Conservation (phyloP, 2,329 filamentous ascomycete species). For the Hypomyces rosellus region DNA sequence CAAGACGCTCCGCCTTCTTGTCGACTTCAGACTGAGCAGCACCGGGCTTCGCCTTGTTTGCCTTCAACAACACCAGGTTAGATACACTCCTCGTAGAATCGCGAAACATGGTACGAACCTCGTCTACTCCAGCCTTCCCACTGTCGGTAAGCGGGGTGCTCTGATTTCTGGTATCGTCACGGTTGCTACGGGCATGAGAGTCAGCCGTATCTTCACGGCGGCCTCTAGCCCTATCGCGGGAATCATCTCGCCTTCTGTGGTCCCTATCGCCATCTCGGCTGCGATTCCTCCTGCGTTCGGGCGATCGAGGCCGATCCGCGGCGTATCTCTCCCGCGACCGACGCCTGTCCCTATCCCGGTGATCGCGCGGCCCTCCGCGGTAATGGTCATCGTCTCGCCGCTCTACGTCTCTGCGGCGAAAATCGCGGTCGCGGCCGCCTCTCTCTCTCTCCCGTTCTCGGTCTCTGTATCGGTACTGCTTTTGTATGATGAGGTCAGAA, state of each 20-base stretch:
- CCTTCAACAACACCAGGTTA: constrained; percentile 33
- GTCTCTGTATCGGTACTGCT: constrained; percentile 55
- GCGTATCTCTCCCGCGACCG: constrained; percentile 56
- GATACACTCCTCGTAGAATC: constrained; percentile 1
- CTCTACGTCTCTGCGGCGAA: constrained; percentile 62
- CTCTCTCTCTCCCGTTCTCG: constrained; percentile 42
- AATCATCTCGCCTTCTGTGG: constrained; percentile 67
- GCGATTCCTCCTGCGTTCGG: constrained; percentile 52
- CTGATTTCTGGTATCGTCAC: constrained; percentile 53
- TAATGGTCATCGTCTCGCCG: constrained; percentile 60
- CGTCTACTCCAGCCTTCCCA: constrained; percentile 43
- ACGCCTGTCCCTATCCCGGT: constrained; percentile 50
- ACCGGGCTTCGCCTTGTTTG: constrained; percentile 41
- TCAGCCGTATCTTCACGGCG: constrained; percentile 67
- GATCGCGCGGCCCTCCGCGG: constrained; percentile 54
- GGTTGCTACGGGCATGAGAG: constrained; percentile 58
- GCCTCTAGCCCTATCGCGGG: constrained; percentile 57
- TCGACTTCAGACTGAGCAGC: constrained; percentile 59
- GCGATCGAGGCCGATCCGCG: constrained; percentile 52
- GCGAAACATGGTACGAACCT: constrained; percentile 42
- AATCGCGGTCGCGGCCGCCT: constrained; percentile 48
- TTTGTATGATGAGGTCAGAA: constrained; percentile 33
- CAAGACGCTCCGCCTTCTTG: constrained; percentile 70
- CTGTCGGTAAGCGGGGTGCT: constrained; percentile 45
- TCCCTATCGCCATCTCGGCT: constrained; percentile 54